These are phyloP conservation scores for Nemania serpens DNA, from an alignment of 2,329 filamentous ascomycete species.

Conservation along the genomic window DNA sequence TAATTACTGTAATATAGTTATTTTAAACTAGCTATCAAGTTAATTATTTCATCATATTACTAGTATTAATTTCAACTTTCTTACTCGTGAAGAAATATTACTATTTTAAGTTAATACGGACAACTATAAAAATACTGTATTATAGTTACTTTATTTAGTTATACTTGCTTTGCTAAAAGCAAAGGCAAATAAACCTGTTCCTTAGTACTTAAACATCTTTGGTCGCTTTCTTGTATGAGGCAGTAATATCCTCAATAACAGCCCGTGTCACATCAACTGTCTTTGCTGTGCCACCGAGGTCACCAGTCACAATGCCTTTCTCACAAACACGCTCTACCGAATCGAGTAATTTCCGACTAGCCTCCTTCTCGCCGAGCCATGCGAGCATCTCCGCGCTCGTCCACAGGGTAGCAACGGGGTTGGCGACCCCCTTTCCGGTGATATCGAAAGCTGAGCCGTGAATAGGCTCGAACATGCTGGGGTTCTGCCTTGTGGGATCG, in stretches of 20 bases:
- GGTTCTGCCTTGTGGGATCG: conserved; percentile 60
- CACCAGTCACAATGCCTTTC: conserved; percentile 55
- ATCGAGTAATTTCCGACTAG: conserved; percentile 54
- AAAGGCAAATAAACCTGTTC: no score
- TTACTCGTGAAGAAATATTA: no score
- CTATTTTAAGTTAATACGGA: no score
- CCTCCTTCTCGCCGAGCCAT: conserved; percentile 60
- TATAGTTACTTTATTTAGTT: no score
- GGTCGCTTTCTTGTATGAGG: conserved; percentile 3
- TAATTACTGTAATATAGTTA: no score
- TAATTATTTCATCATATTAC: no score
- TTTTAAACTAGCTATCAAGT: no score
- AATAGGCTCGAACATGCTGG: conserved; percentile 66
- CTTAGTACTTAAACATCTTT: no score
- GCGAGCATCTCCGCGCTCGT: conserved; percentile 61
- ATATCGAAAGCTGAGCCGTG: conserved; percentile 65
- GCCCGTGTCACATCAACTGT: conserved; percentile 45
- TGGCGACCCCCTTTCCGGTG: conserved; percentile 59
- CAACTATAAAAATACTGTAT: no score
- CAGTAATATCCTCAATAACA: conserved; percentile 34
- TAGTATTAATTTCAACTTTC: no score
- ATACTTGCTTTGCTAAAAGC: no score
- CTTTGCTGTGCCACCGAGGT: conserved; percentile 55
- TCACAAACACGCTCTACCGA: conserved; percentile 59
- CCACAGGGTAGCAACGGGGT: conserved; percentile 64